Base-by-base conservation (phyloP, 2,329 filamentous ascomycete species). In the Neoarthrinium moseri region DNA sequence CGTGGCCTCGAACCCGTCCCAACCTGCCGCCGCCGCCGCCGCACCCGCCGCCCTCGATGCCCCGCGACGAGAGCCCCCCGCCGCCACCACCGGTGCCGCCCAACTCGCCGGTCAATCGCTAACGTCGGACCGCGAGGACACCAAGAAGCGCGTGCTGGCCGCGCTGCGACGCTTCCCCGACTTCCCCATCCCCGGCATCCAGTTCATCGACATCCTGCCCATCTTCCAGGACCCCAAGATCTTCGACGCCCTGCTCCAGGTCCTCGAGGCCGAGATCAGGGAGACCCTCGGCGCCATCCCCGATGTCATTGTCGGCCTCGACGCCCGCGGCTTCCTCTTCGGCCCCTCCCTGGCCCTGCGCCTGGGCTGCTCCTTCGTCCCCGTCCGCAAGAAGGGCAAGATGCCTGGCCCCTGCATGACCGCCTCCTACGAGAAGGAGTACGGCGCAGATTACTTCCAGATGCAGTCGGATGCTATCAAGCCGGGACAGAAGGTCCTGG, bases 141-240 rank as follows among this genome's bases (percentile, higher is more conserved):
- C 61, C 43, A 63, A 64, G 57, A 53, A 61, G 53, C 55, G 71
- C 78, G 91, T 77, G 77, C 71, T 84, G 64, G 70, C 73, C 56
- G 81, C 86, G 49, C 81, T 97, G 58, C 88, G 89, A 69, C 85
- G 91, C 68, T 95, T 90, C 73, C 83, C 84, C 62, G 90, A 97
- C 77, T 97, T 96, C 74, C 92, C 92, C 49, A 85, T 87, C 55
- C 84, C 87, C 36, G 92, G 94, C 67, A 92, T 99, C 64, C 79
- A 95, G 61, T 99, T 99, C 71, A 90, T 96, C 74, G 94, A 99
- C 67, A 97, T 99, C 71, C 86, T 99, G 69, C 94, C 94, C 51
- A 86, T 97, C 64, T 97, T 99, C 76, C 84, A 89, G 66, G 80
- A 90, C 63, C 83, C 85, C 45, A 64, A 68, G 42, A 77, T 88